phyloP scores from a whole-genome alignment of 2,329 filamentous ascomycete species.

The Aspergillus pseudoglaucus region DNA sequence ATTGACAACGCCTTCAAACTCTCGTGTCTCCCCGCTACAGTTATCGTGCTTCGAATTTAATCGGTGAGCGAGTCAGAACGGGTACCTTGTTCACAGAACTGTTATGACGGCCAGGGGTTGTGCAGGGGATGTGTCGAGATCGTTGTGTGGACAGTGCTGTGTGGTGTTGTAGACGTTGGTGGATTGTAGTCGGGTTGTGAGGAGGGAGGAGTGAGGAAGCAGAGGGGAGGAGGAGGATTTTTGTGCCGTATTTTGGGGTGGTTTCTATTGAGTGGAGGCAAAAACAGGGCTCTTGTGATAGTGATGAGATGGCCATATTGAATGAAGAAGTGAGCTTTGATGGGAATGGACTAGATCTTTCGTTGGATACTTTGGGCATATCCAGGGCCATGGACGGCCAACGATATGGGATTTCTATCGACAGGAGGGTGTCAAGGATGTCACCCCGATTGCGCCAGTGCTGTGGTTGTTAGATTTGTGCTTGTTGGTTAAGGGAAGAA shows the following conservation, averaged over 20 bases:
- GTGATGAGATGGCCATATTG: not conserved
- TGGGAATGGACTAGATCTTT: not conserved
- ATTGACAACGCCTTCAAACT: not conserved
- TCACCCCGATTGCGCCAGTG: not conserved
- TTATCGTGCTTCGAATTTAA: not conserved
- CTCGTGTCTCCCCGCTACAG: not conserved
- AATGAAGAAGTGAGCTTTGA: not conserved
- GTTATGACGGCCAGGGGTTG: not conserved
- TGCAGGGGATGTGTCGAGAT: not conserved
- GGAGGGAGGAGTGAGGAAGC: too few species aligned
- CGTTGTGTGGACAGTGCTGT: conserved; percentile 1
- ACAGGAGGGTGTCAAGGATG: not conserved
- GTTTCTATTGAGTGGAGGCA: not conserved
- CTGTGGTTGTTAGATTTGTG: not conserved
- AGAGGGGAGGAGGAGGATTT: not conserved
- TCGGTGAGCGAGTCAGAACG: not conserved
- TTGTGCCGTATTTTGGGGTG: not conserved
- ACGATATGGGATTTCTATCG: not conserved
- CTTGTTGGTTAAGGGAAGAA: not conserved
- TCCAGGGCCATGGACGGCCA: not conserved
- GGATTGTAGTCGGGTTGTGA: not conserved
- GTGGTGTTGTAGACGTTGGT: not conserved
- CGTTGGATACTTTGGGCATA: not conserved
- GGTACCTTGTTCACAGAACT: not conserved
- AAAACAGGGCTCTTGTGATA: not conserved